Percentiles rank a stretch among this genome's conserved stretches.
These are phyloP conservation scores for Phialocephala sp. DNA, from an alignment of 2,329 filamentous ascomycete species.

Conservation along the genomic window DNA sequence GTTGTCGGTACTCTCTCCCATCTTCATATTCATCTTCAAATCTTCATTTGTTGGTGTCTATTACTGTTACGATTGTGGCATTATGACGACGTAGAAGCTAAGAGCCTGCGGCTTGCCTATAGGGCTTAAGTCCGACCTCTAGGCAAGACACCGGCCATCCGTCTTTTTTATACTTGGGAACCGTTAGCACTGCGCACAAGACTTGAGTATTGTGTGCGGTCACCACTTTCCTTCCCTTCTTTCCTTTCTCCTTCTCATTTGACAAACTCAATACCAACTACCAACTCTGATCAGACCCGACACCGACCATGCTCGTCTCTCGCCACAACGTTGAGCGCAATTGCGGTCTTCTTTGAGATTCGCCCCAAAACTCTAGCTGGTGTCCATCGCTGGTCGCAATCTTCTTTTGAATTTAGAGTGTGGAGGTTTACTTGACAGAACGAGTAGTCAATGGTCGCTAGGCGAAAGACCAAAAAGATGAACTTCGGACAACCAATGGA, in stretches of 20 bases:
- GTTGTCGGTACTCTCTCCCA: background rate
- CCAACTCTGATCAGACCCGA: background rate
- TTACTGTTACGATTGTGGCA: background rate
- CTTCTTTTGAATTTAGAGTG: background rate
- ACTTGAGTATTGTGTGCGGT: background rate
- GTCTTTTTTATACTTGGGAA: constrained; percentile 4
- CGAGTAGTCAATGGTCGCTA: too few species aligned
- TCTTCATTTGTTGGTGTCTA: background rate
- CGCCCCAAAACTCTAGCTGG: background rate
- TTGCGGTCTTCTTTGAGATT: background rate
- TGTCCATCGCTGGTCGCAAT: background rate
- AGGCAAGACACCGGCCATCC: background rate
- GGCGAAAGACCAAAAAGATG: background rate
- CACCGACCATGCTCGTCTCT: background rate
- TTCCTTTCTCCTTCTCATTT: background rate
- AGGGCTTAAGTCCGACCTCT: background rate
- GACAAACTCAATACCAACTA: background rate
- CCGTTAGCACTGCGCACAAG: background rate
- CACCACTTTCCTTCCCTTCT: background rate
- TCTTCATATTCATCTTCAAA: background rate
- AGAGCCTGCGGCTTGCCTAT: background rate
- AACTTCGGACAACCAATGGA: background rate
- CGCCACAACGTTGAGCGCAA: background rate
- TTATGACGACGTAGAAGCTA: constrained; percentile 3
- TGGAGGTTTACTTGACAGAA: too few species aligned